phyloP scores from a whole-genome alignment of 352 stramenopile genomes.

The Aphanomyces astaci region DNA sequence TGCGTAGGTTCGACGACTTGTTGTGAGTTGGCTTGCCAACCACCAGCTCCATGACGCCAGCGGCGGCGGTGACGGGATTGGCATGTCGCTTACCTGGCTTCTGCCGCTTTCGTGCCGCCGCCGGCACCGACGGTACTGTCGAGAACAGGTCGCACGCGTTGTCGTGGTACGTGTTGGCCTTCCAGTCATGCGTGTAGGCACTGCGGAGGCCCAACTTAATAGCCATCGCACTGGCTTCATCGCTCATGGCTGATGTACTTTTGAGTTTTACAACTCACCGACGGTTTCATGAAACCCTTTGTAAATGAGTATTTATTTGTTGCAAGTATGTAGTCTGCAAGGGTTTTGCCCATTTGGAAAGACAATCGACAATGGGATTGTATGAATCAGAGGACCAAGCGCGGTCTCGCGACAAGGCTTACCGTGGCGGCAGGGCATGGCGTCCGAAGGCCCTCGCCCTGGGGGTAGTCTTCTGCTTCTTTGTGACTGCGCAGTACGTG shows the following conservation, averaged over 20 bases:
- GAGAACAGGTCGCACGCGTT: slow-evolving; percentile 17
- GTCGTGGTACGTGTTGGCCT: slow-evolving; percentile 5
- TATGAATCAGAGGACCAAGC: not conserved
- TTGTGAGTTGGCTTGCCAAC: not conserved
- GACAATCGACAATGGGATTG: not conserved
- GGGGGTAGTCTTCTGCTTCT: not conserved
- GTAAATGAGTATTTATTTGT: not conserved
- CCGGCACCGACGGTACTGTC: not conserved
- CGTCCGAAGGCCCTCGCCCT: not conserved
- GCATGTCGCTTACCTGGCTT: not conserved
- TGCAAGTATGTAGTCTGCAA: too few relatives aligned
- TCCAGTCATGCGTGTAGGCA: slow-evolving; percentile 1
- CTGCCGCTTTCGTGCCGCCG: not conserved
- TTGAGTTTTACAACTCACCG: too few relatives aligned
- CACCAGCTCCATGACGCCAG: not conserved
- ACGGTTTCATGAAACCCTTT: too few relatives aligned
- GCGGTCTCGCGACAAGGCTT: not conserved
- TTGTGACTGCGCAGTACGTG: not conserved
- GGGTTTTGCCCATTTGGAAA: too few relatives aligned
- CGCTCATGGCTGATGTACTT: slow-evolving; percentile 17
- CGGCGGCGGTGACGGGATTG: not conserved
- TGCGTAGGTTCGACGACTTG: not conserved
- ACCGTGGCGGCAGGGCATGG: not conserved
- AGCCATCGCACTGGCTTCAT: slow-evolving; percentile 19
- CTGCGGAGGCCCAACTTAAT: slow-evolving; percentile 7